phyloP scores from a whole-genome alignment of 257 asterid genomes.

The Hygrophila difformis region DNA sequence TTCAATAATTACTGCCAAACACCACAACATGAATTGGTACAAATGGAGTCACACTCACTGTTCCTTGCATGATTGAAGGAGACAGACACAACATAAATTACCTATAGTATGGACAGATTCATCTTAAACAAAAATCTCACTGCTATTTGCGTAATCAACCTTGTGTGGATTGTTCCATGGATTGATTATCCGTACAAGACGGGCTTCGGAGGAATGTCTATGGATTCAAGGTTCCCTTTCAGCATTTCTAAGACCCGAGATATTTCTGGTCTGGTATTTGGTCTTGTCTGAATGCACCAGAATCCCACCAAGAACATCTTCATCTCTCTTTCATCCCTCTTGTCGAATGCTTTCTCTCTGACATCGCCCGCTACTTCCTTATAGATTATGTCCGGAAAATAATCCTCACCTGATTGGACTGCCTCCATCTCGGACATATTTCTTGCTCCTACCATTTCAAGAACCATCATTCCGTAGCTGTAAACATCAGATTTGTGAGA shows the following conservation, averaged over 20 bases:
- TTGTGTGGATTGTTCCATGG: no score
- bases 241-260: conserved; percentile 31
- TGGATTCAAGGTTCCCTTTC: conserved; percentile 19
- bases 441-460: conserved; percentile 32
- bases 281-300: conserved; percentile 37
- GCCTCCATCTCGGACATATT: background rate
- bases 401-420: conserved; percentile 18
- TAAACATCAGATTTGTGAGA: conserved; percentile 36
- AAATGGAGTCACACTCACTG: no score
- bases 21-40: no score
- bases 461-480: conserved; percentile 35
- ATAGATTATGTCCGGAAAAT: conserved; percentile 29
- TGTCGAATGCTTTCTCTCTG: background rate
- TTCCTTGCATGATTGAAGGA: no score
- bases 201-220: conserved; percentile 35
- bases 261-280: conserved; percentile 29
- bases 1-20: no score
- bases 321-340: conserved; percentile 21
- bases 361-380: conserved; percentile 5
- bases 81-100: no score
- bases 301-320: conserved; percentile 34
- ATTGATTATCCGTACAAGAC: no score
- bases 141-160: no score
- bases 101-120: no score
- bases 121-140: no score